phyloP scores from a whole-genome alignment of 139 green algal species.

The Eudorina sp. region DNA sequence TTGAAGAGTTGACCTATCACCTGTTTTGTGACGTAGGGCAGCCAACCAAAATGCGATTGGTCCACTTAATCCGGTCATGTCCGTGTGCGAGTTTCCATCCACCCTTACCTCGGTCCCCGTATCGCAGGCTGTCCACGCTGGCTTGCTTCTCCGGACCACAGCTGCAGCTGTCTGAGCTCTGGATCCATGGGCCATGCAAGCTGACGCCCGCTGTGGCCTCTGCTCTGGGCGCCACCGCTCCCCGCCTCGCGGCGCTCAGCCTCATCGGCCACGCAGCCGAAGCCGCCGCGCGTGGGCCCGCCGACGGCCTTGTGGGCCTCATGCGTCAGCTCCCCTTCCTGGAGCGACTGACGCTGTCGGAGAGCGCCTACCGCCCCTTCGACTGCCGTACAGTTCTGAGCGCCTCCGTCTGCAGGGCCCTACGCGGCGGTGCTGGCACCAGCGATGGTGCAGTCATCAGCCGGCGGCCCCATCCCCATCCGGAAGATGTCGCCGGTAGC shows the following conservation, averaged over 20 bases:
- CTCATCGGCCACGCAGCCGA: not conserved
- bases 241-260: not conserved
- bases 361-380: not conserved
- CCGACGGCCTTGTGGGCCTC: not conserved
- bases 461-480: too few species aligned
- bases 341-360: not conserved
- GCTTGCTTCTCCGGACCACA: not conserved
- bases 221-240: not conserved
- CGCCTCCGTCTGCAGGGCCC: not conserved
- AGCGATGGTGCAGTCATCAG: not conserved
- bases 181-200: not conserved
- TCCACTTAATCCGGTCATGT: not conserved
- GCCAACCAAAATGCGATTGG: not conserved
- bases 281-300: too few species aligned
- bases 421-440: not conserved
- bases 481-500: not conserved
- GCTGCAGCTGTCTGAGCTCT: not conserved
- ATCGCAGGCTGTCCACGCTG: not conserved
- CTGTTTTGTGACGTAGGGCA: too few species aligned
- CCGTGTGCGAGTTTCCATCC: too few species aligned
- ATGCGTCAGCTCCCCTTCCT: not conserved
- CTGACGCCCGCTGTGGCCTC: not conserved
- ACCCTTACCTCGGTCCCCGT: not conserved
- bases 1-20: not conserved
- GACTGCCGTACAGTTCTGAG: not conserved